These are phyloP conservation scores for Lyophyllum decastes DNA, from an alignment of 768 basidiomycete genomes.

Conservation along the genomic window DNA sequence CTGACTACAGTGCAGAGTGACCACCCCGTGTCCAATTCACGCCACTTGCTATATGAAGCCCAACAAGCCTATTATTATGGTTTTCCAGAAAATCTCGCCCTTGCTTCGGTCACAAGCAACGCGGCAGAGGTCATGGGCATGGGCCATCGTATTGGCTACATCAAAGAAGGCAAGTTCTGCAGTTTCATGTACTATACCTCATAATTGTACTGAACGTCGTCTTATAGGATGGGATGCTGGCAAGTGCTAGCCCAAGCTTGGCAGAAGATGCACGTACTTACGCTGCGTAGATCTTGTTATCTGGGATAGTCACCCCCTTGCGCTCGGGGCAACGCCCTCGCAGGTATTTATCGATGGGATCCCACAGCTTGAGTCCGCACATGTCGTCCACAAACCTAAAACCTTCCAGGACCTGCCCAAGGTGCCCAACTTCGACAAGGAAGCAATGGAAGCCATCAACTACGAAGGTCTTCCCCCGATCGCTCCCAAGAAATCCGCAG, in stretches of 20 bases:
- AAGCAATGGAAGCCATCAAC: constrained; percentile 58
- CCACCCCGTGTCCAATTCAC: constrained; percentile 65
- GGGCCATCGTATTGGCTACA: constrained; percentile 79
- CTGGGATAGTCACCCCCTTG: constrained; percentile 85
- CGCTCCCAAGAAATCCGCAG: constrained; percentile 35
- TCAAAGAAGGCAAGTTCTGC: constrained; percentile 53
- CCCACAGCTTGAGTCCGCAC: constrained; percentile 58
- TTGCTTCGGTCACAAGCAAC: constrained; percentile 73
- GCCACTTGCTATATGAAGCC: constrained; percentile 81
- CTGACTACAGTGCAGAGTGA: constrained; percentile 49
- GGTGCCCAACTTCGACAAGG: constrained; percentile 72
- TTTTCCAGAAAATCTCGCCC: constrained; percentile 65
- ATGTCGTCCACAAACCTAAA: constrained; percentile 51
- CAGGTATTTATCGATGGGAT: constrained; percentile 94
- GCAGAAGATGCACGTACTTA: background rate
- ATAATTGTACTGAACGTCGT: constrained; percentile 5
- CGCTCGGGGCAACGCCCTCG: constrained; percentile 81
- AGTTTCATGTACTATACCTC: background rate
- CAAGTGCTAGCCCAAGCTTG: constrained; percentile 22
- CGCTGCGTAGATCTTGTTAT: constrained; percentile 64
- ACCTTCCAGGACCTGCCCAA: constrained; percentile 48
- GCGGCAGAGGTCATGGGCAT: constrained; percentile 77
- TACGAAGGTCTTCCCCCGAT: constrained; percentile 81
- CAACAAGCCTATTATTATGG: constrained; percentile 85
- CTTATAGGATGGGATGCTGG: constrained; percentile 74